Conservation (phyloP, 441 rosid species). For the Gossypium davidsonii region DNA sequence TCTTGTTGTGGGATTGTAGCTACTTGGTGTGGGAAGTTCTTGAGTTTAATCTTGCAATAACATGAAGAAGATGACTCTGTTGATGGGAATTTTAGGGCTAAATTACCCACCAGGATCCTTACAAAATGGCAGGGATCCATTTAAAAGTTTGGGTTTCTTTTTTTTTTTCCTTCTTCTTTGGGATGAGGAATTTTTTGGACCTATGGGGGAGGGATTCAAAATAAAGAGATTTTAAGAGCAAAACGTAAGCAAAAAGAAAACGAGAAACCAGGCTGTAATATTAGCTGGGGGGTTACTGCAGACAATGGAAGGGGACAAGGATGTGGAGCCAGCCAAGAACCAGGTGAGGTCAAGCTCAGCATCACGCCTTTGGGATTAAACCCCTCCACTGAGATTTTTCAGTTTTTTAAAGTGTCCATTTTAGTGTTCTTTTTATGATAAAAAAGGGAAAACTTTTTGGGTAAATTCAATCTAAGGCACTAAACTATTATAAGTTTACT, state of each 20-base stretch:
- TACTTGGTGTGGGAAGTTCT: constrained; percentile 27
- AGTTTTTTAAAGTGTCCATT: background rate
- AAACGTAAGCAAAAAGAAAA: background rate
- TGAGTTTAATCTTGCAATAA: constrained; percentile 45
- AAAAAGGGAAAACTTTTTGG: too few relatives aligned
- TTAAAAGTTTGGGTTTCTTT: background rate
- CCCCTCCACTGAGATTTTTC: background rate
- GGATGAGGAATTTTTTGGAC: background rate
- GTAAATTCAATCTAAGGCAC: too few relatives aligned
- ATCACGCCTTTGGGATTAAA: background rate
- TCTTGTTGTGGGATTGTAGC: constrained; percentile 25
- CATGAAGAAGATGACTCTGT: constrained; percentile 22
- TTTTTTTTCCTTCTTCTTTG: background rate
- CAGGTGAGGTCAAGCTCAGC: constrained; percentile 21
- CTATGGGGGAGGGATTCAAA: constrained; percentile 2
- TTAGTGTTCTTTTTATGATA: background rate
- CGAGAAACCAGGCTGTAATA: constrained; percentile 52
- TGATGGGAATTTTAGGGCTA: constrained; percentile 40
- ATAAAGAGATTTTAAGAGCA: constrained; percentile 8
- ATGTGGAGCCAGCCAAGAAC: constrained; percentile 4
- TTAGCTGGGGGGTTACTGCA: constrained; percentile 46
- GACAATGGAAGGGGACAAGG: constrained; percentile 3
- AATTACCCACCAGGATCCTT: constrained; percentile 51
- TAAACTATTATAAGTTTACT: too few relatives aligned
- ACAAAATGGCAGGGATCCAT: constrained; percentile 77